Percentiles rank a stretch among this genome's conserved stretches.
Evolutionary conservation across 129 eudicot species (phyloP).

Genomic region (Solidago caesia): DNA sequence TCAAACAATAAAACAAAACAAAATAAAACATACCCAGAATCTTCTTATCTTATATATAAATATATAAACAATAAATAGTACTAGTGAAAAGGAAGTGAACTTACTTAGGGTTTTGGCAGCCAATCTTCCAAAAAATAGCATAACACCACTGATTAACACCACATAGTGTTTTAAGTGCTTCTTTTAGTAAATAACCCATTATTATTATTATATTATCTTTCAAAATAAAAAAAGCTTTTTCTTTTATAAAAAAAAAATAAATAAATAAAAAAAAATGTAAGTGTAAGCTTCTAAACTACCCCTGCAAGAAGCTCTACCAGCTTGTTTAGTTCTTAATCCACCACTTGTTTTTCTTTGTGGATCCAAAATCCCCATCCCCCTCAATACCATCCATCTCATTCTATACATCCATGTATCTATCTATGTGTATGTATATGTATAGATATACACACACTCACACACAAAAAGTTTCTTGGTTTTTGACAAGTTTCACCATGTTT

Average conservation of each 20-base stretch:
- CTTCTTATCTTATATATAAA: not conserved
- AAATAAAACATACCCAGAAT: constrained; percentile 12
- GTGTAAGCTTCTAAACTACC: constrained; percentile 64
- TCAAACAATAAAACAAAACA: not conserved
- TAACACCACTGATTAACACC: constrained; percentile 93
- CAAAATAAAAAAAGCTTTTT: not conserved
- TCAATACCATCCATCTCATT: constrained; percentile 53
- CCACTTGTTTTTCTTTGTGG: constrained; percentile 77
- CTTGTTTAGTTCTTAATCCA: constrained; percentile 88
- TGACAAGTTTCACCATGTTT: constrained; percentile 24
- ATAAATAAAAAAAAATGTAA: not conserved
- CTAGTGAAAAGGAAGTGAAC: constrained; percentile 17
- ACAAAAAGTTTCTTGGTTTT: constrained; percentile 23
- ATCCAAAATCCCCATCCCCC: constrained; percentile 56
- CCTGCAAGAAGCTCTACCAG: constrained; percentile 93
- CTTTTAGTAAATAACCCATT: constrained; percentile 89
- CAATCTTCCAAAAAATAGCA: constrained; percentile 98
- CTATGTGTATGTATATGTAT: too few relatives aligned
- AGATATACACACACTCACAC: too few relatives aligned
- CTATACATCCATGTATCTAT: constrained; percentile 23
- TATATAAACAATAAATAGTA: not conserved
- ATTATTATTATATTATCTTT: not conserved
- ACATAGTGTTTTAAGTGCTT: constrained; percentile 82
- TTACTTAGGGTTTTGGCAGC: constrained; percentile 90
- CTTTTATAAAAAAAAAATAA: not conserved